Evolutionary conservation across 75 land plant genomes (phyloP), one percentile per base, ranked within the genome.

Genomic region (Pinus albicaulis): DNA sequence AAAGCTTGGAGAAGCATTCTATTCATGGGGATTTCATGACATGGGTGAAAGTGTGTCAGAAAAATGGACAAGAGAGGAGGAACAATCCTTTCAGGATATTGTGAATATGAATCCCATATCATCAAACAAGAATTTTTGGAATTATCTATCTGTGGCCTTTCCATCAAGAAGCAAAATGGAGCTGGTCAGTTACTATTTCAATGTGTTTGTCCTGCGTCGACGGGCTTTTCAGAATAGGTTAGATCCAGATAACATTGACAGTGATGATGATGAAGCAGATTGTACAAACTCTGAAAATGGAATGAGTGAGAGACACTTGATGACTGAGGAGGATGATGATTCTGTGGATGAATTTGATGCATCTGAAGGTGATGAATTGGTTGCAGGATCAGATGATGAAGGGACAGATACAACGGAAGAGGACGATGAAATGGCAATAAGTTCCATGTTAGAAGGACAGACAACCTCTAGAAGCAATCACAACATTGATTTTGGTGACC

Each of bases 171-270:
- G 82, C 55, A 78, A 55, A 26, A 77, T 31, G 72, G 95, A 93
- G 14, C 77, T 93, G 71, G 93, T 93, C 17, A 91, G 93, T 55
- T 92, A 92, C 69, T 92, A 90, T 74, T 92, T 92, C 81, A 92
- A 92, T 83, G 95, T 92, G 55, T 91, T 91, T 63, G 81, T 93
- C 73, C 88, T 93, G 44, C 78, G 93, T n/a, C 89, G 73, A 74
- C 61, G 95, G 74, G 91, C 95, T 41, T 73, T 82, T 56, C 95
- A 93, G 79, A 93, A 93, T 71, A 82, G 95, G 63, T 58, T 62
- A 75, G 81, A 80, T 22, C 77, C 86, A 25, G 38, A 71, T 74
- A 83, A 83, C 55, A 76, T 82, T 74, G 93, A 91, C 36, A 90
- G 92, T 76, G 95, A 93, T 73, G 78, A 93, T 79, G 95, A 93